Conservation (phyloP, 345 rosid genomes). For the Gossypium australe region DNA sequence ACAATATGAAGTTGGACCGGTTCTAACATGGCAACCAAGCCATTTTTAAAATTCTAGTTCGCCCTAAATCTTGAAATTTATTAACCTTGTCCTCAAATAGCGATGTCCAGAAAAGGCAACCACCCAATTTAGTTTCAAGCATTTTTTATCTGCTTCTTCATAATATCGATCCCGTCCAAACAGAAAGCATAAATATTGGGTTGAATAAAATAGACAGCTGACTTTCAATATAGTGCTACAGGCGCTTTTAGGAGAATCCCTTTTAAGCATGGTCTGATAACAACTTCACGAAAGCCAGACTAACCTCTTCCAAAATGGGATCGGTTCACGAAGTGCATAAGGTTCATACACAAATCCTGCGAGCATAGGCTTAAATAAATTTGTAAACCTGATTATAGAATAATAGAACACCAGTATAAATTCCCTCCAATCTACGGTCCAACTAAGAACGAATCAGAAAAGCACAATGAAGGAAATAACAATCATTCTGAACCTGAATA, state of each 20-base stretch:
- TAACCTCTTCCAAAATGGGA: slow-evolving; percentile 87
- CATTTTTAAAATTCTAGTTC: not conserved
- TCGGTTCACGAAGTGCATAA: slow-evolving; percentile 54
- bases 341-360: slow-evolving; percentile 80
- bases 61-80: not conserved
- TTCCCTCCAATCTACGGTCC: not conserved
- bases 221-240: not conserved
- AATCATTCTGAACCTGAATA: not conserved
- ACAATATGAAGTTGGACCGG: not conserved
- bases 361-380: slow-evolving; percentile 13
- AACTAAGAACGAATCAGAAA: not conserved
- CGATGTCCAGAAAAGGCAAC: not conserved
- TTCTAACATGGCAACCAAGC: not conserved
- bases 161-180: not conserved
- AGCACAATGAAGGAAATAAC: not conserved
- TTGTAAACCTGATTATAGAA: not conserved
- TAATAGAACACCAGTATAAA: not conserved
- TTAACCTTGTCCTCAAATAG: not conserved
- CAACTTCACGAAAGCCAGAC: not conserved
- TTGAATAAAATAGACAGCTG: not conserved
- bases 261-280: not conserved
- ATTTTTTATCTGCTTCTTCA: not conserved
- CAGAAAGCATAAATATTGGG: not conserved
- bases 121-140: not conserved
- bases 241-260: not conserved